Evolutionary conservation across 306 rosid species (phyloP), one percentile per base, ranked within the genome.

Genomic region (Coriaria nepalensis): DNA sequence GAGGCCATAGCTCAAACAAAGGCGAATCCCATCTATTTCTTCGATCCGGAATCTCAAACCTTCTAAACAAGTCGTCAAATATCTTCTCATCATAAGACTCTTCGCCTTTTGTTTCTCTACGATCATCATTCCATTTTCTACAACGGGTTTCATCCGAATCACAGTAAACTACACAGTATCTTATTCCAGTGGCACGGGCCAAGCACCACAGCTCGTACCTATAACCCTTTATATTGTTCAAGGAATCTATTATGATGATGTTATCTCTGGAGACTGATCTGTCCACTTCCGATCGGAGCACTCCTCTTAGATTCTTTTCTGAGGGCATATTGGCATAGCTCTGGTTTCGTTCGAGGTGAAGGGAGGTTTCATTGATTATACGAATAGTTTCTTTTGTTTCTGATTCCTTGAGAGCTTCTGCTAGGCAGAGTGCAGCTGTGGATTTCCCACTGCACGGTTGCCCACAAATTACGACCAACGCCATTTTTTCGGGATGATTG

Each of bases 1-100:
- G 71, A 12, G 96, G 83, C 77, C 78, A 78, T 44, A 90, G 48
- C 80, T 85, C 98, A 40, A 74, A 90, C 79, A 90, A 47, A 33
- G 94, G 94, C 4, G 94, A 81, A 68, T 90, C 98, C 98, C 98
- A 90, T 43, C 98, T 60, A 65, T 90, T 90, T 63, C 81, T 85
- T 38, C 87, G 64, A 20, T 84, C 87, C 0, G 94, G 98, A 61
- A 58, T 77, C 81, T 90, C 98, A 40, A 90, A 81, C 72, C 98
- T 77, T 54, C 94, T 68, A 0, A 68, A 60, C 78, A 84, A 72
- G 73, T 90, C 95, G 32, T 81, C 94, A 55, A 90, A 81, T 29
- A 90, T 79, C 10, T 62, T 53, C 66, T 77, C 92, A 47, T 75
- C 59, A 47, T 90, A 90, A 33, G 55, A 53, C 42, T 57, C 70